A percentile compares a stretch with the other conserved stretches of the same genome.
Evolutionary conservation across 768 basidiomycete species (phyloP).

Genomic region (Suillus bovinus): DNA sequence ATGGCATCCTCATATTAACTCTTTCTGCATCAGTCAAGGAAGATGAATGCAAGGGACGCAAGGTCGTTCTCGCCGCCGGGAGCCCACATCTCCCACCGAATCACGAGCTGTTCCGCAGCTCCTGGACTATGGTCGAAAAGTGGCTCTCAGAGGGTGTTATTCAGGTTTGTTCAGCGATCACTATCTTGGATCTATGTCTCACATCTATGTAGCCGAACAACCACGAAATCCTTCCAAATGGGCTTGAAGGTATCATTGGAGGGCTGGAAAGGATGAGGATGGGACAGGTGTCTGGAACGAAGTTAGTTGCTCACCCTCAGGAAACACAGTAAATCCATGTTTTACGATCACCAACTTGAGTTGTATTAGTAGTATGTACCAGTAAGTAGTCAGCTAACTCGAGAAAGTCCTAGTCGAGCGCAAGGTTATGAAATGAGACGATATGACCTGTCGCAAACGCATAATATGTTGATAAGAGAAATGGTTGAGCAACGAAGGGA

Average conservation of each 20-base stretch:
- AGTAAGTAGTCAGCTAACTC: background rate
- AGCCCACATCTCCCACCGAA: conserved; percentile 23
- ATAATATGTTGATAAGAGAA: background rate
- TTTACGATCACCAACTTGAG: conserved; percentile 7
- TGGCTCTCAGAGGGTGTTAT: conserved; percentile 31
- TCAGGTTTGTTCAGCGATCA: conserved; percentile 17
- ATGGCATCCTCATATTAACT: conserved; percentile 35
- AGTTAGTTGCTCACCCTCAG: conserved; percentile 44
- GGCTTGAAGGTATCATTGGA: conserved; percentile 37
- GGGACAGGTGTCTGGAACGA: conserved; percentile 43
- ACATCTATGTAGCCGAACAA: conserved; percentile 37
- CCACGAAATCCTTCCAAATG: conserved; percentile 41
- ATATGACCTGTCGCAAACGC: background rate
- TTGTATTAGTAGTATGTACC: background rate
- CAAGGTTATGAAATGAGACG: background rate
- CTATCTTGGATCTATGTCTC: background rate
- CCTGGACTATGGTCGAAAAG: conserved; percentile 21
- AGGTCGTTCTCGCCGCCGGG: conserved; percentile 23
- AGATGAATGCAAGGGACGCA: conserved; percentile 22
- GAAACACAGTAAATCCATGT: conserved; percentile 27
- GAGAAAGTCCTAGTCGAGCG: background rate
- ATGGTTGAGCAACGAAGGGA: background rate
- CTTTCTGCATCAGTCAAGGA: conserved; percentile 25
- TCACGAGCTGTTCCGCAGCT: conserved; percentile 13
- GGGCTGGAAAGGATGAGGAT: conserved; percentile 38